Base-by-base conservation (phyloP, 2,329 filamentous ascomycete genomes). In the Sporothrix mexicana region DNA sequence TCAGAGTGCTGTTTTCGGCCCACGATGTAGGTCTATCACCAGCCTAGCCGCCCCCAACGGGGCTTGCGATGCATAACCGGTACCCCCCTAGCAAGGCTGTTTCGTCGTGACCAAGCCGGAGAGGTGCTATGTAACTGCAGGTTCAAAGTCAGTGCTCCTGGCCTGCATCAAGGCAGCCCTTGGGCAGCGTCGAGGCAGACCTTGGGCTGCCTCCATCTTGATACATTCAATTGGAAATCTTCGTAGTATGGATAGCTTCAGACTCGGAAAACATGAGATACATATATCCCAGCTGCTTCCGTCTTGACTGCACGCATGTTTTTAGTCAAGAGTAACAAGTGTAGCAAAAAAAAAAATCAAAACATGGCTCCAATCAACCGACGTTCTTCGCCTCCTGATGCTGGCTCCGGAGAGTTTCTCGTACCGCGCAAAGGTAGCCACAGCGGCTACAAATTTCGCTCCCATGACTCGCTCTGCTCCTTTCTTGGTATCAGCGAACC, bases 381-480 rank as follows among this genome's bases (percentile, higher is more conserved):
- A 59, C 55, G 23, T 30, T 59, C 55, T 30, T 30, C 20, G 55
- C 55, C 55, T 59, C 55, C 55, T 25, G 25, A 59, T 59, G 55
- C 55, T 30, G 55, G 55, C 55, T 59, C 20, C 10, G 55, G 55
- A 23, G 55, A 59, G 23, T 59, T 59, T 59, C 55, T 59, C 25
- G 23, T 30, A 30, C 55, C 20, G 55, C 20, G 55, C 55, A 30
- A 30, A 15, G 20, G 55, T 30, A 30, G 55, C 23, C 55, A 59
- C 55, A 59, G 55, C 55, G 20, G 55, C 36, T 59, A 30, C 55
- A 59, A 59, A 36, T 59, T 59, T 30, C 55, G 55, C 55, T 59
- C 55, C 55, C 55, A 59, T 23, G 55, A 59, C 55, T 59, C 23
- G 55, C 55, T 59, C 55, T 59, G 55, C 55, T 59, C 23, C 55